Conservation (phyloP, 257 asterid genomes). For the Coffea canephora region DNA sequence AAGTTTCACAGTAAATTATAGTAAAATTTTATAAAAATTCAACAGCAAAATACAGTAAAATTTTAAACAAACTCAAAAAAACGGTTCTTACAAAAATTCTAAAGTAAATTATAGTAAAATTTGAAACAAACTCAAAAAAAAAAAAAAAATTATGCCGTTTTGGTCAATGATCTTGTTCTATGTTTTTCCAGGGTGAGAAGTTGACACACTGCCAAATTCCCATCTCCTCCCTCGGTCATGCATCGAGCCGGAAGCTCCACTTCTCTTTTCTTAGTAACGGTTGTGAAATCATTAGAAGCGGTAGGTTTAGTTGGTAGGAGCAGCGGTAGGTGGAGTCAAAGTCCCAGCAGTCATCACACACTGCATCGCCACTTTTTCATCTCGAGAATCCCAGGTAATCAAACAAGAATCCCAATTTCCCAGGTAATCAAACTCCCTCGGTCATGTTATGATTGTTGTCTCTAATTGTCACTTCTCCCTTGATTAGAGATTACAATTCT, state of each 20-base stretch:
- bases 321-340: not conserved
- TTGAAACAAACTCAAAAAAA: too few relatives aligned
- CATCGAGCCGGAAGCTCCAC: not conserved
- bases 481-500: not conserved
- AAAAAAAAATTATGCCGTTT: too few relatives aligned
- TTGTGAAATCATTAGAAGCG: not conserved
- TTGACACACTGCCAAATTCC: not conserved
- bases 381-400: constrained; percentile 3
- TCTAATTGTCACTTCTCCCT: not conserved
- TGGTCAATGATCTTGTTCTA: too few relatives aligned
- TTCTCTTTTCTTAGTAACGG: not conserved
- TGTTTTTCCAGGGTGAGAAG: not conserved
- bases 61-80: too few relatives aligned
- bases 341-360: not conserved
- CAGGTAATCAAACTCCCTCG: not conserved
- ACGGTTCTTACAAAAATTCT: too few relatives aligned
- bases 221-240: constrained; percentile 10
- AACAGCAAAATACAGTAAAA: too few relatives aligned
- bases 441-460: too few relatives aligned
- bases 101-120: too few relatives aligned
- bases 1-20: too few relatives aligned
- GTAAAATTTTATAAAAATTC: too few relatives aligned
- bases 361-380: not conserved
- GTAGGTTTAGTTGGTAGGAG: not conserved
- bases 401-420: not conserved